Conservation (phyloP, 164 flowering plant species). For the Brasenia schreberi region DNA sequence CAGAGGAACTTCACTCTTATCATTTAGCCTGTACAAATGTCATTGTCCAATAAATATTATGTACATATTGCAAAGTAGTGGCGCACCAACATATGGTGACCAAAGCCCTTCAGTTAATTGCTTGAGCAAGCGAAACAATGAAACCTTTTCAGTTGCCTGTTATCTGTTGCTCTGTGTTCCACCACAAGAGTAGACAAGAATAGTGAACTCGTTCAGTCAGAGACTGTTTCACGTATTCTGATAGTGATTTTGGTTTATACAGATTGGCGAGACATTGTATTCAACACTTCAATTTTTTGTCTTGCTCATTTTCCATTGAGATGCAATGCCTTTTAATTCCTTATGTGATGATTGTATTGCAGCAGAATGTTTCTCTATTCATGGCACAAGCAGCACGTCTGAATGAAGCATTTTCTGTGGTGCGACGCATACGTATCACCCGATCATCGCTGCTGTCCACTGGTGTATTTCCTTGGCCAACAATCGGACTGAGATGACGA, state of each 20-base stretch:
- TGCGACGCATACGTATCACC: constrained; percentile 61
- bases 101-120: no score
- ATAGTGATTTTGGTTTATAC: neutral
- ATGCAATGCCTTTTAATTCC: neutral
- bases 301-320: neutral
- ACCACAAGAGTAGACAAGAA: neutral
- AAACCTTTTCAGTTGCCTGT: no score
- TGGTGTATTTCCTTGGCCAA: neutral
- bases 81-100: no score
- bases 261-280: no score
- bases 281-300: neutral
- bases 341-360: neutral
- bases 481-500: neutral
- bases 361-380: constrained; percentile 87
- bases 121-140: no score
- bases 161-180: no score
- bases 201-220: neutral
- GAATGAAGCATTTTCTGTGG: constrained; percentile 87
- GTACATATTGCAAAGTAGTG: no score
- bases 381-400: constrained; percentile 76
- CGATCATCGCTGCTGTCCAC: constrained; percentile 35
- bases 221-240: neutral
- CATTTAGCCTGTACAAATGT: no score
- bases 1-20: no score
- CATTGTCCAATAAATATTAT: no score